Evolutionary conservation across 306 rosid species (phyloP).

Genomic region (Corylus avellana): DNA sequence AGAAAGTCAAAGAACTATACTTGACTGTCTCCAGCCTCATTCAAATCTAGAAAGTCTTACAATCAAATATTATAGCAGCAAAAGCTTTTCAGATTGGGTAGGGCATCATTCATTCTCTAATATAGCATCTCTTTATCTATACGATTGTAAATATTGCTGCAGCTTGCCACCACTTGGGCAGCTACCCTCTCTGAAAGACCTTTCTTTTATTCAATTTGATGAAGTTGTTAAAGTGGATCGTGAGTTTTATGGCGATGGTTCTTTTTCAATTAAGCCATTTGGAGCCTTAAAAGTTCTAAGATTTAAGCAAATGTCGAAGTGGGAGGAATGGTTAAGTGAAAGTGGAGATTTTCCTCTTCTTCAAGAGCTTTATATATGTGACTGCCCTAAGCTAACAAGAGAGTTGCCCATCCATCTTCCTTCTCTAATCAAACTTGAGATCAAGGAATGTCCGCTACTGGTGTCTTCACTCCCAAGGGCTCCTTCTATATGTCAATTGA

Average conservation of each 20-base stretch:
- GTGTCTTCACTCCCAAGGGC: not conserved
- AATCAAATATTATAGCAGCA: not conserved
- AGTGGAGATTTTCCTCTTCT: slow-evolving; percentile 2
- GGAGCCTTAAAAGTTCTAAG: not conserved
- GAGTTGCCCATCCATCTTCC: not conserved
- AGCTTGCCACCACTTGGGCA: slow-evolving; percentile 7
- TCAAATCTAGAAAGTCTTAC: slow-evolving; percentile 8
- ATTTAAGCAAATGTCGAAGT: not conserved
- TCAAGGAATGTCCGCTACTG: not conserved
- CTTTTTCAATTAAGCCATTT: not conserved
- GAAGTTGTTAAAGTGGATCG: not conserved
- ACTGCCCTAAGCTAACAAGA: not conserved
- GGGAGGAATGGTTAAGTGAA: slow-evolving; percentile 9
- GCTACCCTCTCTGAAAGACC: slow-evolving; percentile 14
- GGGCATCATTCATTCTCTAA: slow-evolving; percentile 18
- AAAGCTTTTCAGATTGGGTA: slow-evolving; percentile 27
- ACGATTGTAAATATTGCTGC: not conserved
- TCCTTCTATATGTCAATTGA: not conserved
- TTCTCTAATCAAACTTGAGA: not conserved
- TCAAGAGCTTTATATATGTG: not conserved
- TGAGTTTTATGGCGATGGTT: slow-evolving; percentile 15
- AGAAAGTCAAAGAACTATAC: slow-evolving; percentile 15
- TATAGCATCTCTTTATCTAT: slow-evolving; percentile 1
- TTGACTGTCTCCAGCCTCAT: slow-evolving; percentile 26
- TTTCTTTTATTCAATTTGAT: slow-evolving; percentile 5